phyloP scores from a whole-genome alignment of 495 filamentous ascomycete species.

The Xylaria sp. region DNA sequence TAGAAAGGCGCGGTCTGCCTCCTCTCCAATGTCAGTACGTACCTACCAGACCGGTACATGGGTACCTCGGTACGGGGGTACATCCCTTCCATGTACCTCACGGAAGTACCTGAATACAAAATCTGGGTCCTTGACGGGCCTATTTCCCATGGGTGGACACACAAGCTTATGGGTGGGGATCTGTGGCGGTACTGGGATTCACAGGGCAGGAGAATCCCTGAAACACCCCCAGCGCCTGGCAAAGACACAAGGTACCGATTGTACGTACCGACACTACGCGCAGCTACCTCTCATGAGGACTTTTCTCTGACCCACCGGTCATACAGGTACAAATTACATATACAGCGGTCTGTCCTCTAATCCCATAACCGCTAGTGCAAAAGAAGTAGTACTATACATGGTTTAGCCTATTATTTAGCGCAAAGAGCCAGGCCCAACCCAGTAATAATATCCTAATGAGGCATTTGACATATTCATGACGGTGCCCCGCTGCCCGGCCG shows the following conservation, averaged over 20 bases:
- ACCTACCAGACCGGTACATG: slow-evolving; percentile 24
- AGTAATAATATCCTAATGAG: slow-evolving; percentile 40
- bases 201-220: slow-evolving; percentile 25
- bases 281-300: slow-evolving; percentile 28
- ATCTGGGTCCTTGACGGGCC: slow-evolving; percentile 24
- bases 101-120: slow-evolving; percentile 20
- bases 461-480: slow-evolving; percentile 35
- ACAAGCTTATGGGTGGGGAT: slow-evolving; percentile 20
- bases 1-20: slow-evolving; percentile 41
- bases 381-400: slow-evolving; percentile 15
- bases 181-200: slow-evolving; percentile 23
- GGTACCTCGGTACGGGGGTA: slow-evolving; percentile 24
- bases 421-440: slow-evolving; percentile 23
- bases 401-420: slow-evolving; percentile 30
- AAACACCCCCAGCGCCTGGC: slow-evolving; percentile 13
- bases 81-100: slow-evolving; percentile 24
- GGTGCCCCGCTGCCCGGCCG: slow-evolving; percentile 35
- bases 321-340: slow-evolving; percentile 15
- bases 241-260: slow-evolving; percentile 1
- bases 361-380: slow-evolving; percentile 12
- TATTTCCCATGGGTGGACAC: slow-evolving; percentile 21
- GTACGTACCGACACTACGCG: slow-evolving; percentile 26
- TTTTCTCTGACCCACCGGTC: slow-evolving; percentile 33
- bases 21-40: slow-evolving; percentile 34
- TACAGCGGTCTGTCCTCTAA: slow-evolving; percentile 26